These are phyloP conservation scores for Euphrasia confusa DNA, from an alignment of 257 asterid species.

Conservation along the genomic window DNA sequence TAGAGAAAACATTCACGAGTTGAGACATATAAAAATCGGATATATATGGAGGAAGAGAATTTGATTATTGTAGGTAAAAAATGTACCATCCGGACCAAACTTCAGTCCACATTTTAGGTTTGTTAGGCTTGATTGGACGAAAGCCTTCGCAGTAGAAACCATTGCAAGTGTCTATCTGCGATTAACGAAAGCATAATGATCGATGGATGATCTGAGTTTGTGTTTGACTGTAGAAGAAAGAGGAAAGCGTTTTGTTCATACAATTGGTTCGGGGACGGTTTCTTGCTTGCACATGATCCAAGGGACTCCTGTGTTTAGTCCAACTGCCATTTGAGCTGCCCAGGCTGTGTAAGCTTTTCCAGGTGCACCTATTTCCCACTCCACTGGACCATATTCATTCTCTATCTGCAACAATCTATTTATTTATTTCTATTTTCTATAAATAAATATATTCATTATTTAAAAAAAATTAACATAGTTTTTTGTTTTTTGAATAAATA, in stretches of 20 bases:
- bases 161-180: conserved; percentile 66
- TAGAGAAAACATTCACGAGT: conserved; percentile 17
- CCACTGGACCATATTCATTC: conserved; percentile 73
- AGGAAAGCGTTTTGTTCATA: conserved; percentile 21
- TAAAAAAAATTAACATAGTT: neutral
- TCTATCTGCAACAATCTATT: conserved; percentile 48
- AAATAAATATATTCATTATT: no score
- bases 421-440: neutral
- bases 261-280: conserved; percentile 70
- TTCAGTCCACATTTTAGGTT: conserved; percentile 78
- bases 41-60: neutral
- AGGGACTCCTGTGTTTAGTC: conserved; percentile 63
- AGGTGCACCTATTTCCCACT: conserved; percentile 70
- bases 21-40: neutral
- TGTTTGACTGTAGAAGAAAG: neutral
- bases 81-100: conserved; percentile 64
- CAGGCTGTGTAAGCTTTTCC: conserved; percentile 66
- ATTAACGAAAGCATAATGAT: neutral
- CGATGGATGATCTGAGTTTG: neutral
- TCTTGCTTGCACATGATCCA: conserved; percentile 88
- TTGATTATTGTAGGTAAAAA: neutral
- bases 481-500: no score
- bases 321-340: conserved; percentile 73
- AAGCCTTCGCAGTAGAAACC: conserved; percentile 70
- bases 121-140: conserved; percentile 54